A percentile compares a stretch with the other conserved stretches of the same genome.
Evolutionary conservation across 495 filamentous ascomycete genomes (phyloP).

Genomic region (Tirmania nivea): DNA sequence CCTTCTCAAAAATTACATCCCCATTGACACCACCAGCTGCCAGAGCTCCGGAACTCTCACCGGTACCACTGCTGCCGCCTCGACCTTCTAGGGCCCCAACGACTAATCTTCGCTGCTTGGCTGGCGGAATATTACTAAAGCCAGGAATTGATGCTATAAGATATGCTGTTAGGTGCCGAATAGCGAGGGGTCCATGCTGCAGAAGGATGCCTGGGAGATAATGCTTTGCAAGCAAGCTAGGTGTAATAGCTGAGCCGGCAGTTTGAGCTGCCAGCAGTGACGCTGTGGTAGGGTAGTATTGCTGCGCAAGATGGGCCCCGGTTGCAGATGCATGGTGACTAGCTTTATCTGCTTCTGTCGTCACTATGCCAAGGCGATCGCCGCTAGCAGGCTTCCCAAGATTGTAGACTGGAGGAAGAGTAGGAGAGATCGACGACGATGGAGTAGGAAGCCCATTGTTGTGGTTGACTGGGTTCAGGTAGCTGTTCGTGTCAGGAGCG

Average conservation of each 20-base stretch:
- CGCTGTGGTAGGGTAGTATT: slow-evolving; percentile 21
- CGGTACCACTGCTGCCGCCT: slow-evolving; percentile 16
- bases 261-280: slow-evolving; percentile 42
- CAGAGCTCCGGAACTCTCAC: slow-evolving; percentile 4
- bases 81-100: slow-evolving; percentile 19
- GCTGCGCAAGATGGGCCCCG: slow-evolving; percentile 36
- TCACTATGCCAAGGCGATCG: slow-evolving; percentile 27
- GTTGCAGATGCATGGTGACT: slow-evolving; percentile 78
- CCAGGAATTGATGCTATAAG: slow-evolving; percentile 83
- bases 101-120: slow-evolving; percentile 56
- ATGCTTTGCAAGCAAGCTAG: slow-evolving; percentile 68
- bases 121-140: slow-evolving; percentile 73
- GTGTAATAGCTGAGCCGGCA: slow-evolving; percentile 53
- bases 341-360: slow-evolving; percentile 40
- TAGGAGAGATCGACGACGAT: slow-evolving; percentile 88
- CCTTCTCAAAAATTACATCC: slow-evolving; percentile 82
- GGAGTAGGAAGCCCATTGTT: slow-evolving; percentile 59
- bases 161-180: slow-evolving; percentile 84
- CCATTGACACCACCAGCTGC: slow-evolving; percentile 39
- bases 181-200: slow-evolving; percentile 70
- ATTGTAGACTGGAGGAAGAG: slow-evolving; percentile 51
- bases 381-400: slow-evolving; percentile 29
- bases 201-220: slow-evolving; percentile 83
- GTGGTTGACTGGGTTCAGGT: slow-evolving; percentile 13
- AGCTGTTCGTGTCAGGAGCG: slow-evolving; percentile 2